phyloP scores from a whole-genome alignment of 495 filamentous ascomycete genomes.

The Paragyromitra xinjiangensis region DNA sequence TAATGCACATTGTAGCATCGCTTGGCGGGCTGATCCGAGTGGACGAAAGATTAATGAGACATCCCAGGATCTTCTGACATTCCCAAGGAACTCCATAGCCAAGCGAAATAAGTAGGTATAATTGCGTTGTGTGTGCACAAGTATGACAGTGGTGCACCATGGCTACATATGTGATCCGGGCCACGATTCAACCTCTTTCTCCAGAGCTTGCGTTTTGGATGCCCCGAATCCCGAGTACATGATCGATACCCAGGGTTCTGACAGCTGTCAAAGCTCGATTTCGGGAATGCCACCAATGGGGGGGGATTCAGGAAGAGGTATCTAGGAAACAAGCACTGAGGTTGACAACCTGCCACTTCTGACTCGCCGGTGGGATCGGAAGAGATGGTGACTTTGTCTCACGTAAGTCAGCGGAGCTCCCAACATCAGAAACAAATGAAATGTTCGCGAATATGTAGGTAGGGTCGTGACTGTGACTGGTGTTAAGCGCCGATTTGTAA shows the following conservation, averaged over 20 bases:
- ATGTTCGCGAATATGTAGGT: conserved; percentile 12
- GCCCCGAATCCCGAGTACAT: conserved; percentile 1
- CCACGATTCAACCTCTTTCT: conserved; percentile 20
- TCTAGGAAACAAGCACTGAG: conserved; percentile 21
- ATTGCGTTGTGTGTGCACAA: conserved; percentile 24
- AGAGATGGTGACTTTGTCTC: conserved; percentile 23
- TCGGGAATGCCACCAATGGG: conserved; percentile 26
- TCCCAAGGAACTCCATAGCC: conserved; percentile 19
- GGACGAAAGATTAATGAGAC: conserved; percentile 19
- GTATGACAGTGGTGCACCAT: conserved; percentile 12
- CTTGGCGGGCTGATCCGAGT: conserved; percentile 39
- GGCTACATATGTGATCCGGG: conserved; percentile 34
- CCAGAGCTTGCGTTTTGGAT: background rate
- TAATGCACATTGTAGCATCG: conserved; percentile 37
- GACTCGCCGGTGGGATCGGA: conserved; percentile 28
- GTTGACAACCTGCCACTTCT: conserved; percentile 13
- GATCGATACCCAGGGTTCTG: conserved; percentile 35
- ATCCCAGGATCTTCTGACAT: conserved; percentile 34
- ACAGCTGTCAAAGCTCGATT: conserved; percentile 34
- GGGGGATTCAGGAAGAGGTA: background rate
- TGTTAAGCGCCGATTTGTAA: background rate
- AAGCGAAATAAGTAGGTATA: conserved; percentile 23
- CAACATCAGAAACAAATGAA: conserved; percentile 23
- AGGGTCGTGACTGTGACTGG: conserved; percentile 6
- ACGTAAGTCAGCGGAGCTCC: conserved; percentile 34